phyloP scores from a whole-genome alignment of 805 yeast species.

The Vanderwaltozyma yarrowii region DNA sequence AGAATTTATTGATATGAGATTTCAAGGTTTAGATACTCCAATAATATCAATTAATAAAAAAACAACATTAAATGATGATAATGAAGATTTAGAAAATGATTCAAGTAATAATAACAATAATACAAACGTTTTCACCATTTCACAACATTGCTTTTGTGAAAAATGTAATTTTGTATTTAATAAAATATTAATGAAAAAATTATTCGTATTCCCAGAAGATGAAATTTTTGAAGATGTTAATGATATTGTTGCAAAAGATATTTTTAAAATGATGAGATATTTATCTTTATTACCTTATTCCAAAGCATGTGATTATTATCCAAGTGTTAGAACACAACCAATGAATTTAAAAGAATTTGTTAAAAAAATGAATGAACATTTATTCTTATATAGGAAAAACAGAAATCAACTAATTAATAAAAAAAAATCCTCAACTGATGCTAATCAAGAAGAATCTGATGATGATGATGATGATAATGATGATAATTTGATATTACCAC shows the following conservation, averaged over 20 bases:
- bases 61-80: conserved; percentile 5
- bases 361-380: conserved; percentile 18
- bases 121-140: conserved; percentile 17
- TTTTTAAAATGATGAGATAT: conserved; percentile 29
- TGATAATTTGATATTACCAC: conserved; percentile 17
- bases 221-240: conserved; percentile 17
- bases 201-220: conserved; percentile 26
- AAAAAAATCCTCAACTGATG: conserved; percentile 1
- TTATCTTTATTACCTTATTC: conserved; percentile 33
- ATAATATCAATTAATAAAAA: conserved; percentile 24
- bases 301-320: conserved; percentile 34
- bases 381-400: conserved; percentile 17
- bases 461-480: conserved; percentile 2
- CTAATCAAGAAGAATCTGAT: conserved; percentile 2
- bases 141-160: conserved; percentile 25
- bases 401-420: conserved; percentile 13
- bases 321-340: conserved; percentile 34
- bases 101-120: neutral
- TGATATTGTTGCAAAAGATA: conserved; percentile 28
- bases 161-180: conserved; percentile 24
- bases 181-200: conserved; percentile 27
- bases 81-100: neutral
- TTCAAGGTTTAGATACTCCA: conserved; percentile 27
- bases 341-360: conserved; percentile 28
- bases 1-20: conserved; percentile 32